Conservation (phyloP, 352 stramenopile genomes). For the Plasmopara viticola region DNA sequence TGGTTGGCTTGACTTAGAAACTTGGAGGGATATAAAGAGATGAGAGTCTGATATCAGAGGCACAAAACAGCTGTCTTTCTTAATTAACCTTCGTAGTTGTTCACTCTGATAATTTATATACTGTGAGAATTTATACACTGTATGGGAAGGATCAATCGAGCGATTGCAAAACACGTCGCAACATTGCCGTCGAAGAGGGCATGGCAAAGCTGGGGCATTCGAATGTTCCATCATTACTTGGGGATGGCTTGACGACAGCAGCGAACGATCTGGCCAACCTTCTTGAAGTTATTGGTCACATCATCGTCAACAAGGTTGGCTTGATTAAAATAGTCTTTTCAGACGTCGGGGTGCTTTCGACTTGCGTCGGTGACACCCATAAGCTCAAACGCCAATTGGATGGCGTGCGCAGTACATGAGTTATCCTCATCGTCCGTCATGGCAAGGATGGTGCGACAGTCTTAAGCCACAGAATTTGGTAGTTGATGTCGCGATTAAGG, state of each 20-base stretch:
- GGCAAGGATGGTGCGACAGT: background rate
- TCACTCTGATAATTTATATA: too few relatives aligned
- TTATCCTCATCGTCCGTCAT: background rate
- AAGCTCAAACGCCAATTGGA: background rate
- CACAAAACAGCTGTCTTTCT: too few relatives aligned
- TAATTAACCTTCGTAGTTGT: too few relatives aligned
- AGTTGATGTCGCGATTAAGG: background rate
- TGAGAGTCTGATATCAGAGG: too few relatives aligned
- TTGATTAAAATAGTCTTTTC: background rate
- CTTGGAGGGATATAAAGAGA: too few relatives aligned
- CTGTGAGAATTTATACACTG: too few relatives aligned
- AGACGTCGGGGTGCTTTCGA: background rate
- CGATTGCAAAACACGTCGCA: too few relatives aligned
- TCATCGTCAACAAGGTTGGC: background rate
- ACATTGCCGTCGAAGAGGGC: too few relatives aligned
- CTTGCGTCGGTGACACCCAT: too few relatives aligned
- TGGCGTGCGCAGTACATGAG: background rate
- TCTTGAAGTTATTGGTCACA: background rate
- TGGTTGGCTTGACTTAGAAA: too few relatives aligned
- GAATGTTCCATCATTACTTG: background rate
- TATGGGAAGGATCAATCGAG: too few relatives aligned
- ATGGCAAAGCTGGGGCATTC: too few relatives aligned
- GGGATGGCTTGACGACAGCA: background rate
- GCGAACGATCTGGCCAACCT: background rate
- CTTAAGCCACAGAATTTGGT: background rate